Conservation (phyloP, 2,329 filamentous ascomycete genomes). For the Albifimbria verrucaria region DNA sequence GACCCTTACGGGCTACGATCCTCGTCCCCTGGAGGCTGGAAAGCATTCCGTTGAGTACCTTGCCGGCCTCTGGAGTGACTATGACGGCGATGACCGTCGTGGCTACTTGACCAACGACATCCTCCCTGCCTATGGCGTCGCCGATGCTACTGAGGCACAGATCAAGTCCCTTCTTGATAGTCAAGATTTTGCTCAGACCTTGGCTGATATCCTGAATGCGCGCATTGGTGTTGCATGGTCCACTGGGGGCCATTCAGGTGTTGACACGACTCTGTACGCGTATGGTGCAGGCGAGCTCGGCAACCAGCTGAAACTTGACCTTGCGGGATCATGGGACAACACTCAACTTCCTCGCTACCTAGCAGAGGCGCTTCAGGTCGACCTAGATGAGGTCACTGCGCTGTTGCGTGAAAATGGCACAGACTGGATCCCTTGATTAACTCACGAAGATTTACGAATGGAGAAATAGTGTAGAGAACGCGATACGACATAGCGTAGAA, state of each 20-base stretch:
- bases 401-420: background rate
- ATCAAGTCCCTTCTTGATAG: conserved; percentile 17
- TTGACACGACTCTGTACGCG: conserved; percentile 30
- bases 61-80: conserved; percentile 18
- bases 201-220: conserved; percentile 22
- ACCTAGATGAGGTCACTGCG: conserved; percentile 19
- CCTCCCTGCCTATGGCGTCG: conserved; percentile 26
- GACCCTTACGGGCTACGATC: conserved; percentile 29
- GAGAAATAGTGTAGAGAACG: too few species aligned
- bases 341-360: conserved; percentile 24
- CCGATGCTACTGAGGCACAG: conserved; percentile 20
- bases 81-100: conserved; percentile 23
- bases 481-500: too few species aligned
- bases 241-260: conserved; percentile 31
- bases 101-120: conserved; percentile 19
- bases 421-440: conserved; percentile 2
- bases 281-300: conserved; percentile 23
- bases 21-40: conserved; percentile 20
- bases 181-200: conserved; percentile 17
- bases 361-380: conserved; percentile 21
- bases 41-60: conserved; percentile 23
- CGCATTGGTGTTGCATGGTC: conserved; percentile 29
- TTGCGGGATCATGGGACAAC: conserved; percentile 26
- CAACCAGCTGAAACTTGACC: conserved; percentile 15
- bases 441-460: too few species aligned